Evolutionary conservation across 2,329 filamentous ascomycete genomes (phyloP).

Genomic region (Ilyonectria mors-panacis): DNA sequence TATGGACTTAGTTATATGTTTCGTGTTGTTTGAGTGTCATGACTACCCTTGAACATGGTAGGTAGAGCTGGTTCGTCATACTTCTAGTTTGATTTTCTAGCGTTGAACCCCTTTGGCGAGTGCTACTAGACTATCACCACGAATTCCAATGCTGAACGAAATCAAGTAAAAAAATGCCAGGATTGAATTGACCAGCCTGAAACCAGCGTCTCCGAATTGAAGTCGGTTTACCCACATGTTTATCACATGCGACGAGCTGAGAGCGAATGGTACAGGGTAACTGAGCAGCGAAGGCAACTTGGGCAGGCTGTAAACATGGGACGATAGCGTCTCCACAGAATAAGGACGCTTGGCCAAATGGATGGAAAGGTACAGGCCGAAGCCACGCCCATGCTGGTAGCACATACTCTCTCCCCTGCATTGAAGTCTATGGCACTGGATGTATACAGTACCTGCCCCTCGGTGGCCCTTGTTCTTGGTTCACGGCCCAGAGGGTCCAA

Average conservation of each 20-base stretch:
- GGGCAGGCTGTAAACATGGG: conserved; percentile 6
- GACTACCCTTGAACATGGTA: too few species aligned
- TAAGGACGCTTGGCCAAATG: conserved; percentile 29
- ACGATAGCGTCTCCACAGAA: conserved; percentile 18
- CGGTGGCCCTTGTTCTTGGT: neutral
- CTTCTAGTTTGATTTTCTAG: too few species aligned
- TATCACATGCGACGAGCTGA: neutral
- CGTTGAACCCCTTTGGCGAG: too few species aligned
- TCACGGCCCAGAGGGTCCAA: conserved; percentile 18
- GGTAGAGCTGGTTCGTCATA: too few species aligned
- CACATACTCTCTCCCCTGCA: too few species aligned
- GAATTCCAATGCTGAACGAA: neutral
- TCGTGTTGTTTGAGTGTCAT: too few species aligned
- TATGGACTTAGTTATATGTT: too few species aligned
- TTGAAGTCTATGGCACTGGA: neutral
- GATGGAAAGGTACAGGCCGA: conserved; percentile 20
- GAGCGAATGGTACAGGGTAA: conserved; percentile 18
- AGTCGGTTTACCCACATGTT: neutral
- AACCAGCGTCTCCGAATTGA: neutral
- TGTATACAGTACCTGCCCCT: neutral
- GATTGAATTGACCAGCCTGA: neutral
- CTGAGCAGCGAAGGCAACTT: too few species aligned
- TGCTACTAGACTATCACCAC: neutral
- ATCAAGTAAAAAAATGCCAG: neutral
- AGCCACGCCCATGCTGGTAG: neutral